Base-by-base conservation (phyloP, 1,284 basidiomycete genomes). In the Crepidotus sp. region DNA sequence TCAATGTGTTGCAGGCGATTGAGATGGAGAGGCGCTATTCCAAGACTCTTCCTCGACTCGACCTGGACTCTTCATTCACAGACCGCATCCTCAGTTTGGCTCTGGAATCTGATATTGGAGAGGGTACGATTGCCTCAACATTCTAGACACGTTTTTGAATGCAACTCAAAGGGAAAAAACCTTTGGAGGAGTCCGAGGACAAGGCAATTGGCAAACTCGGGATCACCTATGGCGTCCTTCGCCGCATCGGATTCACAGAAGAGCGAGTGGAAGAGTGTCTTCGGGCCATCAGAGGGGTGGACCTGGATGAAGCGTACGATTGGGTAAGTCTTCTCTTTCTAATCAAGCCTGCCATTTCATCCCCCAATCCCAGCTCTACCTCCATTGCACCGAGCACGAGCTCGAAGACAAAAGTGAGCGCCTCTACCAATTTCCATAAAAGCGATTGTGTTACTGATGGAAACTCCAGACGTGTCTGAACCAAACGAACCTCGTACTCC, bases 271-370 rank as follows among this genome's bases (percentile, higher is more conserved):
- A 78, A 41, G 70, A 81, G 49, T 93, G 89, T 53, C 62, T 96
- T 11, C 64, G 62, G 41, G 62, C 66, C 15, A 79, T 83, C 25
- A 62, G 70, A 25, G 77, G 80, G 1, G 67, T 88, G 14, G 88
- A 93, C 6, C 70, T 96, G 31, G 92, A 97, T 15, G 88, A 94
- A 45, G 92, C 88, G n/a, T 73, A 89, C 45, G 86, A 92, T 57
- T 96, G 92, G 91, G 92, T 94, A 55, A 49, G 80, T 61, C 4
- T n/a, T 41, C 39, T 14, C 4, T 31, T 37, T 9, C 30, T 35
- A 38, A 25, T 17, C 18, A 36, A 31, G 35, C 1, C 14, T 33
- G 5, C 10, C 9, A 11, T 22, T n/a, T 38, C 14, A 51, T 32
- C 13, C 21, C 15, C 21, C 36, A 30, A 7, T 40, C 35, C 18